A percentile compares a stretch with the other conserved stretches of the same genome.
Evolutionary conservation across 1,139 yeast genomes (phyloP).

Genomic region (Suhomyces maxii): DNA sequence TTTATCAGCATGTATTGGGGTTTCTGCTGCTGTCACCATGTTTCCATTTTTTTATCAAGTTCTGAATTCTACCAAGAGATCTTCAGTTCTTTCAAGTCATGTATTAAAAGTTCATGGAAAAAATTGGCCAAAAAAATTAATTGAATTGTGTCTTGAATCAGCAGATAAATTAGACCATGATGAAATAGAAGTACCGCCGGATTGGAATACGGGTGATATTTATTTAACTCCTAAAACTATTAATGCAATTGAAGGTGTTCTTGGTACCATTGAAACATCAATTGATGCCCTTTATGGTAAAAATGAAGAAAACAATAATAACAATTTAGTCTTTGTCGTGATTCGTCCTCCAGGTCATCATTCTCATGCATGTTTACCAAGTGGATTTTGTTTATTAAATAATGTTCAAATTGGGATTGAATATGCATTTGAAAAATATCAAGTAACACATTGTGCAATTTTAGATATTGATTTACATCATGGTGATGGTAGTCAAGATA

Average conservation of each 20-base stretch:
- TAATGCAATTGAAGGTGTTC: slow-evolving; percentile 74
- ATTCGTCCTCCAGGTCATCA: slow-evolving; percentile 91
- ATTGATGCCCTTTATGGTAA: slow-evolving; percentile 44
- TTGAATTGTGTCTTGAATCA: slow-evolving; percentile 60
- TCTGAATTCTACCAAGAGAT: slow-evolving; percentile 47
- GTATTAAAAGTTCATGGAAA: slow-evolving; percentile 75
- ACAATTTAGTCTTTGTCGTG: slow-evolving; percentile 64
- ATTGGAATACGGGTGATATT: slow-evolving; percentile 85
- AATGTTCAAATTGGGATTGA: slow-evolving; percentile 83
- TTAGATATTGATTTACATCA: slow-evolving; percentile 85
- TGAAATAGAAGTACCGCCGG: slow-evolving; percentile 72
- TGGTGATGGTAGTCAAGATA: slow-evolving; percentile 92
- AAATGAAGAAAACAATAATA: slow-evolving; percentile 29
- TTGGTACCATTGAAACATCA: slow-evolving; percentile 77
- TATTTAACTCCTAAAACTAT: slow-evolving; percentile 69
- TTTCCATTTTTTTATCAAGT: slow-evolving; percentile 62
- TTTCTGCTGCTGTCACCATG: slow-evolving; percentile 73
- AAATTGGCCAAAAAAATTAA: slow-evolving; percentile 66
- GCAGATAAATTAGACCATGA: slow-evolving; percentile 54
- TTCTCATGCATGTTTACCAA: slow-evolving; percentile 80
- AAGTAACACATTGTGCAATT: slow-evolving; percentile 78
- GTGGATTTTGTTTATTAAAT: slow-evolving; percentile 84
- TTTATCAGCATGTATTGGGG: slow-evolving; percentile 73
- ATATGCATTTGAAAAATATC: slow-evolving; percentile 66
- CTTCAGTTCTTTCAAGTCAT: slow-evolving; percentile 55